Evolutionary conservation across 2,329 filamentous ascomycete species (phyloP).

Genomic region (Cercospora zeina): DNA sequence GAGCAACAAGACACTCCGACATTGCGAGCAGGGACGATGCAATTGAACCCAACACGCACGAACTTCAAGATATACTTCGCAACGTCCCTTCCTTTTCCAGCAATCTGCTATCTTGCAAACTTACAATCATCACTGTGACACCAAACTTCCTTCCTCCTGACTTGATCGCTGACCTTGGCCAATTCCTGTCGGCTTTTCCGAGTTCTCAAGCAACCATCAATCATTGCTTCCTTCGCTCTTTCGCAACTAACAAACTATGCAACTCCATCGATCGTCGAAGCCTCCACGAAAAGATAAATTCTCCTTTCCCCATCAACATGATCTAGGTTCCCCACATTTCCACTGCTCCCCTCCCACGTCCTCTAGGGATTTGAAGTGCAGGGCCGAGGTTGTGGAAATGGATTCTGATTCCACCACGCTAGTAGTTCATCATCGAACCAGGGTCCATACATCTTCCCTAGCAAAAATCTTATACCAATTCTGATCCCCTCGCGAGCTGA

Average conservation of each 20-base stretch:
- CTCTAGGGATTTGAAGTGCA: not conserved
- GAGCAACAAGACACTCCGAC: too few species aligned
- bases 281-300: not conserved
- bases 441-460: not conserved
- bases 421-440: too few species aligned
- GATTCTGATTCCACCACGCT: not conserved
- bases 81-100: not conserved
- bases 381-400: not conserved
- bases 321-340: not conserved
- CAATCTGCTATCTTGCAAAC: not conserved
- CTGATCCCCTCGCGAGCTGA: too few species aligned
- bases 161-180: too few species aligned
- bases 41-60: not conserved
- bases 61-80: not conserved
- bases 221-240: not conserved
- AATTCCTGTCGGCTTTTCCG: too few species aligned
- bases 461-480: not conserved
- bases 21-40: not conserved
- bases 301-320: not conserved
- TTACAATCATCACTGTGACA: not conserved
- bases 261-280: not conserved
- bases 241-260: not conserved
- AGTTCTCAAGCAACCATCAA: not conserved
- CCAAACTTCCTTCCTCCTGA: too few species aligned
- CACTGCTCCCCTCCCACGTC: not conserved